These are phyloP conservation scores for Lepidopterella palustris DNA, from an alignment of 495 filamentous ascomycete genomes.

Conservation along the genomic window DNA sequence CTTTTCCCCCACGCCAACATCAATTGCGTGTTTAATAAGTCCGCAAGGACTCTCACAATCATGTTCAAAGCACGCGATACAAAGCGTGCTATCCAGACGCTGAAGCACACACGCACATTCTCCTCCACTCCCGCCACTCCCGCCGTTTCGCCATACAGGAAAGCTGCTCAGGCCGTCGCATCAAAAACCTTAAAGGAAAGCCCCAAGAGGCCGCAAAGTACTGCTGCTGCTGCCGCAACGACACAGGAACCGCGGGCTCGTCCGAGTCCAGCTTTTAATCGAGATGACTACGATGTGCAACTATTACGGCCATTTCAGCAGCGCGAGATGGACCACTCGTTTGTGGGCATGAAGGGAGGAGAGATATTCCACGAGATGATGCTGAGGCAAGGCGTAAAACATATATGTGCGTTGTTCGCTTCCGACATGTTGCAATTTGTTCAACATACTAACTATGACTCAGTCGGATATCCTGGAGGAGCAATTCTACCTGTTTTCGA, in stretches of 20 bases:
- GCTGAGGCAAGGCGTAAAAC: slow-evolving; percentile 83
- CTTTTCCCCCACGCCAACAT: neutral
- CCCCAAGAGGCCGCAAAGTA: slow-evolving; percentile 31
- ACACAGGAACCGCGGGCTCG: slow-evolving; percentile 27
- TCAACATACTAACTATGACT: slow-evolving; percentile 20
- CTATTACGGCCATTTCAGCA: slow-evolving; percentile 34
- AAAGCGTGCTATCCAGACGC: slow-evolving; percentile 11
- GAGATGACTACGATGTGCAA: slow-evolving; percentile 36
- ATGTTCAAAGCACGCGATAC: slow-evolving; percentile 19
- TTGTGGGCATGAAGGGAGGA: slow-evolving; percentile 91
- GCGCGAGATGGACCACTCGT: slow-evolving; percentile 46
- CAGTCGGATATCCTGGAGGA: slow-evolving; percentile 68
- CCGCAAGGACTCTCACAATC: slow-evolving; percentile 4
- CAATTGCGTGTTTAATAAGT: slow-evolving; percentile 1
- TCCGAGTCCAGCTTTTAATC: slow-evolving; percentile 40
- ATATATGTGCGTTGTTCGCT: slow-evolving; percentile 48
- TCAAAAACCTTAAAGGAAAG: slow-evolving; percentile 23
- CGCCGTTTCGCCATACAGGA: slow-evolving; percentile 35
- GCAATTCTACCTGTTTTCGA: slow-evolving; percentile 82
- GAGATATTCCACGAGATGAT: slow-evolving; percentile 99
- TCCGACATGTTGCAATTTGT: slow-evolving; percentile 9
- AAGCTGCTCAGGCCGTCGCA: slow-evolving; percentile 21
- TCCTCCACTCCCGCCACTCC: slow-evolving; percentile 24
- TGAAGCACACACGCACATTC: slow-evolving; percentile 21
- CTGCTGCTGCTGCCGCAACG: slow-evolving; percentile 29